Conservation (phyloP, 129 eudicot species). For the Escallonia rubra region DNA sequence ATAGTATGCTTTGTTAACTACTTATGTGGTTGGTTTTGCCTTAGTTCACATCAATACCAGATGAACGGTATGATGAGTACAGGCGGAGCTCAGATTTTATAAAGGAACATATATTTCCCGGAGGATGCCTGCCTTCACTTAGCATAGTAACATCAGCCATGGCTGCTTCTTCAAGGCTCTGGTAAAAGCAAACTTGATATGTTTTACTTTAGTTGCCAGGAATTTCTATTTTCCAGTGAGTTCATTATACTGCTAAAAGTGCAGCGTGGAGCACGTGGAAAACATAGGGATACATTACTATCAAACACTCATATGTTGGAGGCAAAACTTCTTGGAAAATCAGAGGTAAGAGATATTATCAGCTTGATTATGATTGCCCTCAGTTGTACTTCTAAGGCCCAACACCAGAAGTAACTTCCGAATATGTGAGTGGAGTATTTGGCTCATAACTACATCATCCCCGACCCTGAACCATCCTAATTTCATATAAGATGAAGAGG, state of each 20-base stretch:
- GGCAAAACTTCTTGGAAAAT: constrained; percentile 58
- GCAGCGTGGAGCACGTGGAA: constrained; percentile 87
- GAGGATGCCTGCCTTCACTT: constrained; percentile 84
- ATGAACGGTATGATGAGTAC: constrained; percentile 69
- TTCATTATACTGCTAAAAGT: constrained; percentile 1
- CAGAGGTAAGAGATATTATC: constrained; percentile 39
- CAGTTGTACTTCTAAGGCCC: no score
- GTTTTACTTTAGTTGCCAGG: neutral
- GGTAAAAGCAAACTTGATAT: constrained; percentile 27
- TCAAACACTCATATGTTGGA: constrained; percentile 79
- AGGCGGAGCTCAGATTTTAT: constrained; percentile 75
- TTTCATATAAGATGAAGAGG: no score
- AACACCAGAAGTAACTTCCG: no score
- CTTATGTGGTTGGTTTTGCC: neutral
- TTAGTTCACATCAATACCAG: constrained; percentile 86
- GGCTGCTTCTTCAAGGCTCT: constrained; percentile 79
- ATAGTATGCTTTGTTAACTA: neutral
- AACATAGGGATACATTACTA: constrained; percentile 85
- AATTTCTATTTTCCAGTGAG: neutral
- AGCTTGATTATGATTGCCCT: no score
- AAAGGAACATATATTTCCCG: constrained; percentile 94
- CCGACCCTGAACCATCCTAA: no score
- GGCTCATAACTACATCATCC: no score
- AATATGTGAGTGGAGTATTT: no score
- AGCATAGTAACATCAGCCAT: constrained; percentile 85